phyloP scores from a whole-genome alignment of 2,329 filamentous ascomycete species.

The Tetracladium maxilliforme region DNA sequence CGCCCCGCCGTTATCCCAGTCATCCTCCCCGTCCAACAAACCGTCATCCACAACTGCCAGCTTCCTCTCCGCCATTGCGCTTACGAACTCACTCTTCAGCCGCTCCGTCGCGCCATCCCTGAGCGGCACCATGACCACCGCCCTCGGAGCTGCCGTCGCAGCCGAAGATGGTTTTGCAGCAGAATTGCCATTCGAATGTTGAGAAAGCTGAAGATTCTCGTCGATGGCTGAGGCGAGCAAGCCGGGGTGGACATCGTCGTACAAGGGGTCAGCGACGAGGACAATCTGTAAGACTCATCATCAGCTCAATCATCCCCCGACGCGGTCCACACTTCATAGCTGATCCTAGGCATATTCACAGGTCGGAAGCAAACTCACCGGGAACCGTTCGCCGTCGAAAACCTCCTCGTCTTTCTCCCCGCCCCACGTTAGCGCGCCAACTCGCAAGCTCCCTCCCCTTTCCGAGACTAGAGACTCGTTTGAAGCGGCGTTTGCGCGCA shows the following conservation, averaged over 20 bases:
- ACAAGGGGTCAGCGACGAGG: conserved; percentile 74
- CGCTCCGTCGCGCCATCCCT: conserved; percentile 50
- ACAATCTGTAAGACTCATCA: conserved; percentile 18
- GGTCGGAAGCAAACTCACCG: conserved; percentile 18
- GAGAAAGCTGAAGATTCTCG: conserved; percentile 43
- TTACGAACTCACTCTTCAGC: conserved; percentile 48
- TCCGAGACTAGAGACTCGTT: conserved; percentile 43
- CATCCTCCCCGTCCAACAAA: conserved; percentile 52
- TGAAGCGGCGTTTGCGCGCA: conserved; percentile 54
- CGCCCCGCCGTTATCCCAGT: conserved; percentile 47
- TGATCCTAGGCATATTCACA: conserved; percentile 4
- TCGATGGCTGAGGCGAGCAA: conserved; percentile 59
- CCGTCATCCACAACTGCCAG: conserved; percentile 42
- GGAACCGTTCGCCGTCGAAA: conserved; percentile 35
- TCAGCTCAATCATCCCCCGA: too few relatives aligned
- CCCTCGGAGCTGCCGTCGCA: too few relatives aligned
- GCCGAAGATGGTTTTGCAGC: too few relatives aligned
- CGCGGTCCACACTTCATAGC: too few relatives aligned
- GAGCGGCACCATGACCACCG: conserved; percentile 68
- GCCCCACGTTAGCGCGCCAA: conserved; percentile 64
- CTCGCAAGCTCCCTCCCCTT: conserved; percentile 40
- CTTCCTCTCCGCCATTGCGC: conserved; percentile 39
- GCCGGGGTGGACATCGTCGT: conserved; percentile 67
- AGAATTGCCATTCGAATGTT: too few relatives aligned
- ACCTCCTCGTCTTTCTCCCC: conserved; percentile 25